Percentiles rank a stretch among this genome's conserved stretches.
Conservation (phyloP, 176 grass and related monocot species). For the Aegilops longissima region DNA sequence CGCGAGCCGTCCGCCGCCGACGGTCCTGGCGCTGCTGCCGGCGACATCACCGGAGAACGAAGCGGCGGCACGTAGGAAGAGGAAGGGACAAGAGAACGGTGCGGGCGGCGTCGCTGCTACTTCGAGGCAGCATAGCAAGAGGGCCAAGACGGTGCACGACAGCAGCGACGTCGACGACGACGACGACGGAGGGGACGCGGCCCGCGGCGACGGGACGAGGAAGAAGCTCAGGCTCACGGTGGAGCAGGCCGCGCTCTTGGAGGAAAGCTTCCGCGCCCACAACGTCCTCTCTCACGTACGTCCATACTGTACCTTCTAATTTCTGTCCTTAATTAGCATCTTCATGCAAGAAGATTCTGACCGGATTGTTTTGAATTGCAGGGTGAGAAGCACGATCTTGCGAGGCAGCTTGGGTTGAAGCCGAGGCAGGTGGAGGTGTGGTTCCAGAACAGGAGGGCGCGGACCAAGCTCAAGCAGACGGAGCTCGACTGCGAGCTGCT, state of each 20-base stretch:
- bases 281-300: slow-evolving; percentile 47
- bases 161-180: not conserved
- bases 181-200: not conserved
- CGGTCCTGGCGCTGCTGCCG: not conserved
- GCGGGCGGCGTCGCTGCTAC: too few relatives aligned
- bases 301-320: not conserved
- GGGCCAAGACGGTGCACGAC: not conserved
- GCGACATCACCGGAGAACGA: not conserved
- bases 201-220: not conserved
- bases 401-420: slow-evolving; percentile 1
- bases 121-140: not conserved
- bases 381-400: slow-evolving; percentile 48
- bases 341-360: not conserved
- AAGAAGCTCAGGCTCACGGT: slow-evolving; percentile 61
- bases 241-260: slow-evolving; percentile 37
- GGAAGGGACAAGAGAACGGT: not conserved
- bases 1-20: not conserved
- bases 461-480: slow-evolving; percentile 68
- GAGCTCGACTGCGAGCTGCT: slow-evolving; percentile 55
- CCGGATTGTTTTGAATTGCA: not conserved
- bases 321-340: too few relatives aligned
- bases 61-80: not conserved
- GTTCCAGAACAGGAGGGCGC: slow-evolving; percentile 51
- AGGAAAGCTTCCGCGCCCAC: slow-evolving; percentile 52
- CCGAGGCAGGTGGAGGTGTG: slow-evolving; percentile 60